Conservation (phyloP, 805 yeast species). For the Ogataea populi-albae region DNA sequence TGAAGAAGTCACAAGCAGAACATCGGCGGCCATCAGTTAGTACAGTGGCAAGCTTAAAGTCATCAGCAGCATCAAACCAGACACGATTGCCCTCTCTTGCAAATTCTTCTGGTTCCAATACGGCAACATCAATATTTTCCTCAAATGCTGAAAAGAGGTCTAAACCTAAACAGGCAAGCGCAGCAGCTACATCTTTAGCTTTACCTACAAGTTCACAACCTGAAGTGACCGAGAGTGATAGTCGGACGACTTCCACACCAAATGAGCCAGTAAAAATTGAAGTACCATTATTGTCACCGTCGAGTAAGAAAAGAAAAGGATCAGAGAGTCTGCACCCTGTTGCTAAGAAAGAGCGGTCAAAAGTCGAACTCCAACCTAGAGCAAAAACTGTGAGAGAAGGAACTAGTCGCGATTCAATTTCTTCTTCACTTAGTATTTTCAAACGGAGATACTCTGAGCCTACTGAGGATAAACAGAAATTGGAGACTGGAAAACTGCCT, state of each 20-base stretch:
- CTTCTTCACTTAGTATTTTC: neutral
- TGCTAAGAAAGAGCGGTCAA: neutral
- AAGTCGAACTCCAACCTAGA: no score
- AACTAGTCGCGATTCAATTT: neutral
- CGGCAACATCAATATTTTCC: neutral
- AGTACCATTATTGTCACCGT: neutral
- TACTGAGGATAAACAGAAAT: neutral
- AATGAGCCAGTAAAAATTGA: conserved; percentile 1
- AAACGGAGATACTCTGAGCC: conserved; percentile 2
- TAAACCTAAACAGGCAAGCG: neutral
- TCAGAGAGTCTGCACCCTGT: no score
- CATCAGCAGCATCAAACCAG: neutral
- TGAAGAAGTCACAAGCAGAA: no score
- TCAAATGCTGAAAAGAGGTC: neutral
- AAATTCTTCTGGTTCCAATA: neutral
- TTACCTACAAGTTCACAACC: no score
- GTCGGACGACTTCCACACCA: no score
- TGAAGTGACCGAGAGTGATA: no score
- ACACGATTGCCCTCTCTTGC: conserved; percentile 2
- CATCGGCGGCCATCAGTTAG: no score
- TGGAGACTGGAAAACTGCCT: neutral
- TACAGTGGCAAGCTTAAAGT: neutral
- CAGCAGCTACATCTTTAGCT: neutral
- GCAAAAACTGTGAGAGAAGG: neutral
- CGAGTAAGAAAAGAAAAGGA: neutral